Evolutionary conservation across 306 rosid species (phyloP).

Genomic region (Cucurbita ficifolia): DNA sequence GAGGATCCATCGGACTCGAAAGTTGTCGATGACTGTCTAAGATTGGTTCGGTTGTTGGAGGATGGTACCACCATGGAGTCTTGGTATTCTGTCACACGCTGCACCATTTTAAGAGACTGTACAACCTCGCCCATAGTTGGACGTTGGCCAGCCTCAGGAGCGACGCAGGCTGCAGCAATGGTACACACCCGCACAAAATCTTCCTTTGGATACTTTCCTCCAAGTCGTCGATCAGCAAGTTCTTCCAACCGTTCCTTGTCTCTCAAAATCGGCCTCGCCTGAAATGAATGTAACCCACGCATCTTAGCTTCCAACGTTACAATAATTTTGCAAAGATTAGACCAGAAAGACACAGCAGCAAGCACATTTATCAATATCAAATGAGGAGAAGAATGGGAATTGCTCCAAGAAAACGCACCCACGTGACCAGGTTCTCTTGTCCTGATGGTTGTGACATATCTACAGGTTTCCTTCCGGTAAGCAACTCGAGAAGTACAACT

Average conservation of each 20-base stretch:
- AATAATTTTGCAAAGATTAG: not conserved
- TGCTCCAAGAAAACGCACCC: conserved; percentile 43
- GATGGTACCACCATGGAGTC: conserved; percentile 37
- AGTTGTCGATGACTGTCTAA: conserved; percentile 70
- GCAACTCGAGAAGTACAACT: conserved; percentile 82
- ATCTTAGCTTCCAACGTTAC: conserved; percentile 7
- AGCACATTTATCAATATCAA: not conserved
- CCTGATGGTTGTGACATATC: conserved; percentile 94
- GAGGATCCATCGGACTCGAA: conserved; percentile 88
- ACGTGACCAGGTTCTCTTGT: conserved; percentile 91
- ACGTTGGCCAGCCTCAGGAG: conserved; percentile 92
- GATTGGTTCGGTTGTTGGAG: conserved; percentile 50
- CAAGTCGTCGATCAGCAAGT: conserved; percentile 70
- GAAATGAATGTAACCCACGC: conserved; percentile 18
- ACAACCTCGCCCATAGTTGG: conserved; percentile 99
- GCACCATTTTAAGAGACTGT: conserved; percentile 97
- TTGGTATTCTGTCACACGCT: conserved; percentile 58
- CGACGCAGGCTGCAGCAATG: conserved; percentile 93
- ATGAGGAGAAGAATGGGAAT: not conserved
- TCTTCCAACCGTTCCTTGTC: conserved; percentile 83
- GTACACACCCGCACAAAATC: conserved; percentile 85
- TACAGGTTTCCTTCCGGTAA: conserved; percentile 87
- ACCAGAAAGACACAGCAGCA: not conserved
- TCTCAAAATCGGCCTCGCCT: conserved; percentile 93
- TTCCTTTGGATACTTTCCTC: conserved; percentile 76